These are phyloP conservation scores for Camelina hispida DNA, from an alignment of 345 rosid species.

Conservation along the genomic window DNA sequence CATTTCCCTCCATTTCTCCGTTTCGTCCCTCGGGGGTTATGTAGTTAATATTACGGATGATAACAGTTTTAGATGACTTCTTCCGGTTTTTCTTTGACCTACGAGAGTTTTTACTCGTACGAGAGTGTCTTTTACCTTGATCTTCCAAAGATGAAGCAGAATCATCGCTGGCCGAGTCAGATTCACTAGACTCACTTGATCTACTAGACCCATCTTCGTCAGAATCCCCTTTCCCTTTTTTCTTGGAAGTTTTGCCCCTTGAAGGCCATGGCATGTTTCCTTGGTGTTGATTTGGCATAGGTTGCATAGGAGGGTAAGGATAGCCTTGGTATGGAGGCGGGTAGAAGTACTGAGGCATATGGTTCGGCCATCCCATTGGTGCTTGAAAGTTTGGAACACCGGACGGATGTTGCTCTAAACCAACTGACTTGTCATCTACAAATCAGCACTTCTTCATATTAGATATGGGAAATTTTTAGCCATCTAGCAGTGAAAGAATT, in stretches of 20 bases:
- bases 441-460: constrained; percentile 17
- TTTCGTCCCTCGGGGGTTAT: constrained; percentile 78
- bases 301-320: constrained; percentile 69
- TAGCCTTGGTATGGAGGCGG: constrained; percentile 77
- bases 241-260: constrained; percentile 50
- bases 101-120: constrained; percentile 41
- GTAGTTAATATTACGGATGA: constrained; percentile 87
- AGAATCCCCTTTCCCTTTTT: constrained; percentile 51
- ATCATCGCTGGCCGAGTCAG: constrained; percentile 56
- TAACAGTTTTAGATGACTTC: constrained; percentile 75
- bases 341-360: constrained; percentile 69
- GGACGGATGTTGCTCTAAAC: constrained; percentile 45
- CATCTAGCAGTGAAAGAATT: background rate
- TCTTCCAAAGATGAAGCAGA: constrained; percentile 52
- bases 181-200: constrained; percentile 56
- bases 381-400: constrained; percentile 51
- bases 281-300: constrained; percentile 53
- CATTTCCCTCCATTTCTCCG: constrained; percentile 61
- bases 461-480: background rate
- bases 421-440: constrained; percentile 57
- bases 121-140: constrained; percentile 56
- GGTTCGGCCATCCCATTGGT: constrained; percentile 74
- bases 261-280: constrained; percentile 59
- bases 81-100: constrained; percentile 52
- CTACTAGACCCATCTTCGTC: constrained; percentile 51